phyloP scores from a whole-genome alignment of 2,329 filamentous ascomycete species.

The Cercospora brassicicola region DNA sequence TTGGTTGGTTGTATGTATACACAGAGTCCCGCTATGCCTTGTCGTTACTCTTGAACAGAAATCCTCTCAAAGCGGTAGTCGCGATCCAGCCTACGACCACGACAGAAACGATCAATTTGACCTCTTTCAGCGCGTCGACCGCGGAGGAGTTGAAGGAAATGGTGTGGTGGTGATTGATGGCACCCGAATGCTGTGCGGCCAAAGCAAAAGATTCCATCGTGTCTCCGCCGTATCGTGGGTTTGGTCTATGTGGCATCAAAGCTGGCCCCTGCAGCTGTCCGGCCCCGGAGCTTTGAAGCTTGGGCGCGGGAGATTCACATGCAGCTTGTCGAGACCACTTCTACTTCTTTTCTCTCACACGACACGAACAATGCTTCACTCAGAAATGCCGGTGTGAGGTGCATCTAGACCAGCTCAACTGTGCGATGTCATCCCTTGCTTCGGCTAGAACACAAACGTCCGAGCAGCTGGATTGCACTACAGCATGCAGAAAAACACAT shows the following conservation, averaged over 20 bases:
- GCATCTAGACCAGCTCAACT: too few species aligned
- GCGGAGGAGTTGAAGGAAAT: conserved; percentile 54
- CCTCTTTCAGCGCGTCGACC: conserved; percentile 52
- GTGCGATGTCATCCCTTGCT: too few species aligned
- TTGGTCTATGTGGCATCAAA: conserved; percentile 11
- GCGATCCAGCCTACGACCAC: conserved; percentile 44
- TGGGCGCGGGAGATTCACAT: conserved; percentile 1
- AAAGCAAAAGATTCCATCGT: conserved; percentile 39
- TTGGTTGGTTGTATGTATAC: background rate
- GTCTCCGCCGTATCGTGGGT: background rate
- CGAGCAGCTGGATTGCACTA: too few species aligned
- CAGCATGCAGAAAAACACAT: too few species aligned
- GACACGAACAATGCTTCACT: background rate
- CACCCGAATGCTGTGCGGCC: conserved; percentile 37
- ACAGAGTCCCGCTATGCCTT: conserved; percentile 4
- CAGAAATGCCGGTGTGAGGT: background rate
- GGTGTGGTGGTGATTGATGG: conserved; percentile 50
- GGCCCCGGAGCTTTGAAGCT: conserved; percentile 9
- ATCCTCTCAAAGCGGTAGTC: conserved; percentile 31
- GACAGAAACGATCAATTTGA: conserved; percentile 53
- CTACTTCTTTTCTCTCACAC: background rate
- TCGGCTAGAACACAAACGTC: too few species aligned
- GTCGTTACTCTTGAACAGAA: conserved; percentile 21
- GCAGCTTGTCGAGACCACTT: background rate
- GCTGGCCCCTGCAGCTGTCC: conserved; percentile 3